These are phyloP conservation scores for Exsudoporus frostii DNA, from an alignment of 768 basidiomycete genomes.

Conservation along the genomic window DNA sequence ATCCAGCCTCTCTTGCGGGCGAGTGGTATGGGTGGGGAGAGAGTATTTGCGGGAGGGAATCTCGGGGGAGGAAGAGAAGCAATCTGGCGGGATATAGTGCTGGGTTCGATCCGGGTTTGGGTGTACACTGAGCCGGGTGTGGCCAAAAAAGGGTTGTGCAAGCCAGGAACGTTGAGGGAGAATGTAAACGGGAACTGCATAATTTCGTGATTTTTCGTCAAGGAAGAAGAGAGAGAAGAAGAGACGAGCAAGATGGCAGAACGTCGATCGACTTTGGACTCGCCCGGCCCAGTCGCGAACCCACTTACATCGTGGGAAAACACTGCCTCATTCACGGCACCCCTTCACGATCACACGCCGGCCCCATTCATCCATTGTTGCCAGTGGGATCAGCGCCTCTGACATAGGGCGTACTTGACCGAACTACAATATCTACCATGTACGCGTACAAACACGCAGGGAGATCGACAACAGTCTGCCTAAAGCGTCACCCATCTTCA, in stretches of 20 bases:
- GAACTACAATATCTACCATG: no score
- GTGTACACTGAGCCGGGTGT: conserved; percentile 15
- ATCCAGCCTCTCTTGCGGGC: conserved; percentile 73
- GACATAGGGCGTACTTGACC: no score
- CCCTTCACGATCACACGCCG: no score
- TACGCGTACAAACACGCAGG: no score
- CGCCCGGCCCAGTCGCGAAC: neutral
- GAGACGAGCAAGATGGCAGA: neutral
- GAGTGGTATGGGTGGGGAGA: conserved; percentile 38
- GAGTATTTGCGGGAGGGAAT: conserved; percentile 12
- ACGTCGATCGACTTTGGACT: neutral
- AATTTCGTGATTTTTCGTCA: conserved; percentile 27
- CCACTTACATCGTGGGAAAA: conserved; percentile 5
- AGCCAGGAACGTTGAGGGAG: conserved; percentile 58
- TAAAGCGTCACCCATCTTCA: no score
- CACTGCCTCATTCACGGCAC: neutral
- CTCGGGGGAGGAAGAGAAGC: conserved; percentile 15
- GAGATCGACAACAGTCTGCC: no score
- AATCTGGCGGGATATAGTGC: conserved; percentile 21
- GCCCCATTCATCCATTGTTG: no score
- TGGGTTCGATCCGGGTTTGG: conserved; percentile 28
- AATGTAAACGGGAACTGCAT: conserved; percentile 75
- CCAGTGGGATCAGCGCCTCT: no score
- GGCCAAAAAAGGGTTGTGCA: conserved; percentile 61
- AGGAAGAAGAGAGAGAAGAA: neutral